Percentiles rank a stretch among this genome's conserved stretches.
Conservation (phyloP, 441 rosid species). For the Corymbia citriodora region DNA sequence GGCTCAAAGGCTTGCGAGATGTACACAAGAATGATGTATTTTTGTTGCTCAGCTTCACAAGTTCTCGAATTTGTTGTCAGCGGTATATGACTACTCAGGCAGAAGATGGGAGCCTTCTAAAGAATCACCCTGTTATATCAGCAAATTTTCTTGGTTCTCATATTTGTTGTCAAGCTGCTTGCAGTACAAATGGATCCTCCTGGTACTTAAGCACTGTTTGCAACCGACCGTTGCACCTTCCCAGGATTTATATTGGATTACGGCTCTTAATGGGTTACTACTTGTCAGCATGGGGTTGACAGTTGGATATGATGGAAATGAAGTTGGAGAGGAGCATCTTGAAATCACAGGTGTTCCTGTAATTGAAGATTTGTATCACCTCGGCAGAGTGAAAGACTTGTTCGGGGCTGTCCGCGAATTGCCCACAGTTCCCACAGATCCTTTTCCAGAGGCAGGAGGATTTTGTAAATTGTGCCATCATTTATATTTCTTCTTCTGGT, state of each 20-base stretch:
- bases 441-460: neutral
- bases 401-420: neutral
- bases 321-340: neutral
- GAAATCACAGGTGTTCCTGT: neutral
- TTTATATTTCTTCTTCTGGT: neutral
- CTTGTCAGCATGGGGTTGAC: neutral
- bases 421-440: neutral
- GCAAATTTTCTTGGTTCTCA: neutral
- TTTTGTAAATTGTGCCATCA: neutral
- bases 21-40: neutral
- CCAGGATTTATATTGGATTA: neutral
- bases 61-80: neutral
- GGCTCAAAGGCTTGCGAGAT: slow-evolving; percentile 39
- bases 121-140: neutral
- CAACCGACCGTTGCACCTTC: neutral
- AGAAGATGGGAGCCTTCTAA: neutral
- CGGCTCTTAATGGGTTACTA: neutral
- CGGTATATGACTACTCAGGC: neutral
- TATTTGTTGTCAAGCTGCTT: neutral
- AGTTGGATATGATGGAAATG: neutral
- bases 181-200: neutral
- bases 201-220: neutral
- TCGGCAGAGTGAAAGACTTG: neutral
- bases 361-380: neutral
- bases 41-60: neutral